These are phyloP conservation scores for Cyberlindnera saturnus DNA, from an alignment of 805 yeast species.

Conservation along the genomic window DNA sequence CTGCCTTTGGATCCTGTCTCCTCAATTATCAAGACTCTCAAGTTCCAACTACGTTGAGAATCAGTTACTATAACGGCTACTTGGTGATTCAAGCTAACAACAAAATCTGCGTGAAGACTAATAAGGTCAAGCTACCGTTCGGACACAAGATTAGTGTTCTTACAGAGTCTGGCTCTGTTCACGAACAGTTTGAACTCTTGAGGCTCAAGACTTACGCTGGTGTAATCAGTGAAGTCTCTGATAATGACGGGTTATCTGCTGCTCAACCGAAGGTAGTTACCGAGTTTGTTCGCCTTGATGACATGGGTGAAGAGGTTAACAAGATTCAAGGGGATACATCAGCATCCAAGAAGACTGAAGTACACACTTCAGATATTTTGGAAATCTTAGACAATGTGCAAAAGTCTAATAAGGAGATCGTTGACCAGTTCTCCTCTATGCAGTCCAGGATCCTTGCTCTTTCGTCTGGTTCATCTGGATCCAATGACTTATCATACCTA, in stretches of 20 bases:
- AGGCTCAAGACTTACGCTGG: slow-evolving; percentile 49
- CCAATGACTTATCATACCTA: slow-evolving; percentile 17
- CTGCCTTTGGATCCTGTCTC: slow-evolving; percentile 50
- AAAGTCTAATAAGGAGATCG: slow-evolving; percentile 14
- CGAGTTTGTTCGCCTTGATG: slow-evolving; percentile 32
- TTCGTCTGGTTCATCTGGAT: slow-evolving; percentile 3
- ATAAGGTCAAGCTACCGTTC: slow-evolving; percentile 41
- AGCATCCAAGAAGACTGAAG: too few relatives aligned
- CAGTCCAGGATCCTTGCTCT: slow-evolving; percentile 16
- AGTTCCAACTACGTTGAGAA: slow-evolving; percentile 64
- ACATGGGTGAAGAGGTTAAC: slow-evolving; percentile 22
- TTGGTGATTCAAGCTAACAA: slow-evolving; percentile 70
- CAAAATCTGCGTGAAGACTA: slow-evolving; percentile 62
- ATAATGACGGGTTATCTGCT: slow-evolving; percentile 47
- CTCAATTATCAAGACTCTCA: slow-evolving; percentile 58
- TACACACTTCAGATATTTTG: not conserved
- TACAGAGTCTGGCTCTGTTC: slow-evolving; percentile 37
- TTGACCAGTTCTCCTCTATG: slow-evolving; percentile 8
- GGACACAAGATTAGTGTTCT: slow-evolving; percentile 47
- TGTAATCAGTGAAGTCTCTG: slow-evolving; percentile 48
- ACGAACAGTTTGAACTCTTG: slow-evolving; percentile 62
- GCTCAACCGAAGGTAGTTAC: slow-evolving; percentile 40
- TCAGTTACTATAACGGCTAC: slow-evolving; percentile 47
- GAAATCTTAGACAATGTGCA: slow-evolving; percentile 10
- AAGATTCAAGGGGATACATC: slow-evolving; percentile 9